A percentile compares a stretch with the other conserved stretches of the same genome.
phyloP scores from a whole-genome alignment of 495 filamentous ascomycete species.

The Neurospora sublineolata region DNA sequence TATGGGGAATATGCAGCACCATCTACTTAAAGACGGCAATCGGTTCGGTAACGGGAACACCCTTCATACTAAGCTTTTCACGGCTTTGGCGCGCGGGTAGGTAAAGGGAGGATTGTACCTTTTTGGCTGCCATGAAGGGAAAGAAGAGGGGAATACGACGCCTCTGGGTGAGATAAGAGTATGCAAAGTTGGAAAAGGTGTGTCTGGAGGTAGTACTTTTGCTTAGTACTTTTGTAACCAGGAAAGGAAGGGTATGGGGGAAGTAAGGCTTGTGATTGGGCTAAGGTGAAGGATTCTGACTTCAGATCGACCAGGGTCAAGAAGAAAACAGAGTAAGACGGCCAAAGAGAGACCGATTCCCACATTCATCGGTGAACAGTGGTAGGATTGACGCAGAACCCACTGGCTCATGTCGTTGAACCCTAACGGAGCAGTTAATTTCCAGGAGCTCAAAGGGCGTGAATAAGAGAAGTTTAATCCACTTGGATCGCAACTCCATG shows the following conservation, averaged over 20 bases:
- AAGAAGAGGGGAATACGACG: not conserved
- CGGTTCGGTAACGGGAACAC: not conserved
- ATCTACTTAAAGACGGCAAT: not conserved
- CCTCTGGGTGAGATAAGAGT: not conserved
- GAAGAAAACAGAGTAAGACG: not conserved
- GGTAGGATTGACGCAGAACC: not conserved
- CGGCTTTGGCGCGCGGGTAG: not conserved
- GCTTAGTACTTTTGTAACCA: not conserved
- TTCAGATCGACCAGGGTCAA: not conserved
- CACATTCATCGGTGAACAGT: not conserved
- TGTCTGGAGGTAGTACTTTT: not conserved
- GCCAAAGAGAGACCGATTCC: not conserved
- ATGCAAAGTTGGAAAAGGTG: not conserved
- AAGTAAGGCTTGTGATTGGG: not conserved
- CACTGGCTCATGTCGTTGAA: not conserved
- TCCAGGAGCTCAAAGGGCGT: not conserved
- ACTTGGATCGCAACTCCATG: not conserved
- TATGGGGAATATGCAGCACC: not conserved
- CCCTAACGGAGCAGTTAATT: not conserved
- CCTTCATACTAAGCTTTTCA: not conserved
- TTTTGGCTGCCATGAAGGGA: not conserved
- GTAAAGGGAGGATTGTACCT: not conserved
- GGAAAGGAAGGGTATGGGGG: not conserved
- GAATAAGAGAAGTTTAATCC: not conserved
- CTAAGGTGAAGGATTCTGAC: not conserved